Evolutionary conservation across 352 stramenopile species (phyloP).

Genomic region (Phytophthora tentaculata): DNA sequence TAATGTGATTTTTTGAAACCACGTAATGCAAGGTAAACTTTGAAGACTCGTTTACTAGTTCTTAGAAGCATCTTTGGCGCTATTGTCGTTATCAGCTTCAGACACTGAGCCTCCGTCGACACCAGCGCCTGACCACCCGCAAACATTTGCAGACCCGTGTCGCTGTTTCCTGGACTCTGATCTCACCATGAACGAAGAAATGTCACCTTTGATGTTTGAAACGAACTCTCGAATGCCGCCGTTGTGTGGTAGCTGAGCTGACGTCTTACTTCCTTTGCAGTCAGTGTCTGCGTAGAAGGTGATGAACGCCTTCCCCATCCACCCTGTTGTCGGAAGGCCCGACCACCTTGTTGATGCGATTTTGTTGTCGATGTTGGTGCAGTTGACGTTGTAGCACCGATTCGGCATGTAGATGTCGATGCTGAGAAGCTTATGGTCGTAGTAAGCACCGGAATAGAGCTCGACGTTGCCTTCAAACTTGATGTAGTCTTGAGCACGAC

Average conservation of each 20-base stretch:
- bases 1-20: too few species aligned
- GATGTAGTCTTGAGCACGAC: conserved; percentile 7
- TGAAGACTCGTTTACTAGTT: not conserved
- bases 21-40: too few species aligned
- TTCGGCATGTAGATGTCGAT: conserved; percentile 10
- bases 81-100: conserved; percentile 13
- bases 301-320: conserved; percentile 22
- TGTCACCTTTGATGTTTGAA: conserved; percentile 10
- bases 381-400: conserved; percentile 36
- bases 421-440: conserved; percentile 1
- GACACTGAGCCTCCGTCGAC: conserved; percentile 3
- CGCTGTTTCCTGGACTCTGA: conserved; percentile 2
- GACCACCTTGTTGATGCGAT: conserved; percentile 23
- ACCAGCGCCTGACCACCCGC: conserved; percentile 15
- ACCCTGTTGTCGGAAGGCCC: conserved; percentile 14
- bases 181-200: conserved; percentile 23
- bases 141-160: conserved; percentile 16
- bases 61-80: not conserved
- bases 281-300: conserved; percentile 29
- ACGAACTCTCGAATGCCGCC: conserved; percentile 19
- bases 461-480: conserved; percentile 10
- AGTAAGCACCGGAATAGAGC: conserved; percentile 15
- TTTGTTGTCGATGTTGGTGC: conserved; percentile 26
- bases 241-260: conserved; percentile 8
- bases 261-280: conserved; percentile 11